Evolutionary conservation across 805 yeast genomes (phyloP), one percentile per base, ranked within the genome.

Genomic region (Hemisphaericaspora nanyangensis): DNA sequence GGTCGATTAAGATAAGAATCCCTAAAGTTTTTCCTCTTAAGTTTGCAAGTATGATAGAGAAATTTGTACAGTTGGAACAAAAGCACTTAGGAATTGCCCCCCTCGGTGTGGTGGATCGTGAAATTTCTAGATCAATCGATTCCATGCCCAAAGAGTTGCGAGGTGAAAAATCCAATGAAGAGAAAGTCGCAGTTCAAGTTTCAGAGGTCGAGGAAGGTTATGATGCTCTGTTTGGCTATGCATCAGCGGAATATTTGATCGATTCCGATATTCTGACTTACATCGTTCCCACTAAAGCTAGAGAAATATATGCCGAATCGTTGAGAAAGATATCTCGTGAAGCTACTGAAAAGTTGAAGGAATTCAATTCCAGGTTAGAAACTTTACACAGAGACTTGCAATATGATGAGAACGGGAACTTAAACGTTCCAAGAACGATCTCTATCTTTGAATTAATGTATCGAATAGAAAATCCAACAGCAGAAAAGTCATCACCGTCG

Each of bases 1-100:
- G 63, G 15, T 55, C 60, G 12, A 68, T 82, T 37, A 62, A 65
- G 27, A 50, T 76, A 22, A 63, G 87, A 33, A 62, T 84, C 8
- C 89, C 90, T 1, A 50, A 57, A 5, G 68, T 77, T 1, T 62
- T 79, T 17, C 70, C 73, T 0, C 26, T 35, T 12, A 35, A 50
- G 41, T 68, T 60, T 42, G 28, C 27, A n/a, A 36, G 38, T 1
- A 37, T 55, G 5, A 35, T 62, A 1, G 31, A 47, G 30, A 50
- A 47, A 7, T 47, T 61, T 41, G 62, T 63, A 1, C 52, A 48
- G 32, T 35, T 56, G 28, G 74, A 68, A 44, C 38, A 42, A 18
- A 67, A 66, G 35, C 42, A 49, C 31, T 39, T 50, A 6, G 61
- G 60, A 17, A 39, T 65, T 12, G 65, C 69, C 8, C 73, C 73